Evolutionary conservation across 805 yeast genomes (phyloP).

Genomic region (Metschnikowia similis): DNA sequence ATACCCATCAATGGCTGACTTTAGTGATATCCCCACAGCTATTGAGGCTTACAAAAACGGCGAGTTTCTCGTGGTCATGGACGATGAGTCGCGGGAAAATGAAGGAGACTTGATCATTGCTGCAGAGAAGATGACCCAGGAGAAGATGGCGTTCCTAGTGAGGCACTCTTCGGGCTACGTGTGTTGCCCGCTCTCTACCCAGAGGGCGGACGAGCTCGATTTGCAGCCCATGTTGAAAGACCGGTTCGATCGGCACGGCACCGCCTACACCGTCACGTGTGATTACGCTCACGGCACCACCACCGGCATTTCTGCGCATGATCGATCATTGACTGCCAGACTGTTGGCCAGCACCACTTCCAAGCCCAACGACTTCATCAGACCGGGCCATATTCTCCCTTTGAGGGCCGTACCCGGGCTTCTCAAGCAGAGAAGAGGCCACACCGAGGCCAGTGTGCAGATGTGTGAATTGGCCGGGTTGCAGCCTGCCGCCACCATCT

Average conservation of each 20-base stretch:
- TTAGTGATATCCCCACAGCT: slow-evolving; percentile 64
- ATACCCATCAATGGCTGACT: slow-evolving; percentile 19
- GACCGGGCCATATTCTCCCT: slow-evolving; percentile 95
- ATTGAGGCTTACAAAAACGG: slow-evolving; percentile 64
- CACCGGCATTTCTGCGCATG: slow-evolving; percentile 94
- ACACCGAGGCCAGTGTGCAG: slow-evolving; percentile 96
- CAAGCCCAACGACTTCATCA: slow-evolving; percentile 62
- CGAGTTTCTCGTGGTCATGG: slow-evolving; percentile 91
- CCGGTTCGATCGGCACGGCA: slow-evolving; percentile 78
- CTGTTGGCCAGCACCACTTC: slow-evolving; percentile 60
- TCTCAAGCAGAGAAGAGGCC: slow-evolving; percentile 80
- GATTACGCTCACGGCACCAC: slow-evolving; percentile 87
- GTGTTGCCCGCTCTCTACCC: slow-evolving; percentile 81
- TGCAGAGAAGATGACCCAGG: slow-evolving; percentile 74
- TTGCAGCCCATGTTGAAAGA: slow-evolving; percentile 72
- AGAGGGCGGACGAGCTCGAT: slow-evolving; percentile 73
- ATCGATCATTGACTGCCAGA: slow-evolving; percentile 79
- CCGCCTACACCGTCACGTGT: slow-evolving; percentile 93
- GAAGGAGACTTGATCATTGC: slow-evolving; percentile 96
- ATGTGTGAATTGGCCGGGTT: slow-evolving; percentile 72
- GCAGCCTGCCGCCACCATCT: slow-evolving; percentile 84
- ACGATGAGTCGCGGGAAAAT: slow-evolving; percentile 92
- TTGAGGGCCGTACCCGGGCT: slow-evolving; percentile 87
- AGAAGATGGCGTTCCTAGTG: slow-evolving; percentile 91
- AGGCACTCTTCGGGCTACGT: slow-evolving; percentile 86